A percentile compares a stretch with the other conserved stretches of the same genome.
Evolutionary conservation across 768 basidiomycete species (phyloP).

Genomic region (Suillus discolor): DNA sequence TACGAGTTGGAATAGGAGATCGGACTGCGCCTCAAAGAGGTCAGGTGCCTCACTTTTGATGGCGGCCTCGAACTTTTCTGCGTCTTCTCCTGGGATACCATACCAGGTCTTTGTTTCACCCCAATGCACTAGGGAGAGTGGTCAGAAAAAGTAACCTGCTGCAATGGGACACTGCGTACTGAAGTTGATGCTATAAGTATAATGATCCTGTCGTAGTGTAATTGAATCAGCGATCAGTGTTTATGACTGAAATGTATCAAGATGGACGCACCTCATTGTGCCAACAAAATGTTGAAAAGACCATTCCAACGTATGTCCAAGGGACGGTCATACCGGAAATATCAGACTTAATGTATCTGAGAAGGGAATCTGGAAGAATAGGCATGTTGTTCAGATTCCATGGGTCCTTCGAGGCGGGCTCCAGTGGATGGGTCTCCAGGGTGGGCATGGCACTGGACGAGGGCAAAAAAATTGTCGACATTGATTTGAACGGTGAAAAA

Average conservation of each 20-base stretch:
- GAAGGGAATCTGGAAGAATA: conserved; percentile 87
- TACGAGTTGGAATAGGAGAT: conserved; percentile 95
- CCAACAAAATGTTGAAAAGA: conserved; percentile 99
- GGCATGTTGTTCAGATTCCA: conserved; percentile 99
- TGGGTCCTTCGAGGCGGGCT: conserved; percentile 85
- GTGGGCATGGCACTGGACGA: conserved; percentile 87
- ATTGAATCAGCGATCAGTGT: conserved; percentile 23
- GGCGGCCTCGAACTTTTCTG: conserved; percentile 94
- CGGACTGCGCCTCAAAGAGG: conserved; percentile 96
- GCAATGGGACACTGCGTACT: conserved; percentile 53
- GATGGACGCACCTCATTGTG: conserved; percentile 82
- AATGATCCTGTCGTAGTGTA: conserved; percentile 73
- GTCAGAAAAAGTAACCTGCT: conserved; percentile 16
- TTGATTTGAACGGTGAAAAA: conserved; percentile 28
- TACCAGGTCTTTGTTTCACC: conserved; percentile 99
- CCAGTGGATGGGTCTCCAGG: conserved; percentile 87
- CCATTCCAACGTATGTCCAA: conserved; percentile 99
- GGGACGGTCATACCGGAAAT: conserved; percentile 99
- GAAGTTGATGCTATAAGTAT: conserved; percentile 95
- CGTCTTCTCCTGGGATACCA: conserved; percentile 93
- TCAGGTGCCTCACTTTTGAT: conserved; percentile 96
- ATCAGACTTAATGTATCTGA: conserved; percentile 97
- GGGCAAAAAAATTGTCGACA: conserved; percentile 8
- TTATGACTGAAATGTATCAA: conserved; percentile 19
- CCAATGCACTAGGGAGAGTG: conserved; percentile 80